Conservation (phyloP, 129 eudicot genomes). For the Rutidosis leptorrhynchoides region DNA sequence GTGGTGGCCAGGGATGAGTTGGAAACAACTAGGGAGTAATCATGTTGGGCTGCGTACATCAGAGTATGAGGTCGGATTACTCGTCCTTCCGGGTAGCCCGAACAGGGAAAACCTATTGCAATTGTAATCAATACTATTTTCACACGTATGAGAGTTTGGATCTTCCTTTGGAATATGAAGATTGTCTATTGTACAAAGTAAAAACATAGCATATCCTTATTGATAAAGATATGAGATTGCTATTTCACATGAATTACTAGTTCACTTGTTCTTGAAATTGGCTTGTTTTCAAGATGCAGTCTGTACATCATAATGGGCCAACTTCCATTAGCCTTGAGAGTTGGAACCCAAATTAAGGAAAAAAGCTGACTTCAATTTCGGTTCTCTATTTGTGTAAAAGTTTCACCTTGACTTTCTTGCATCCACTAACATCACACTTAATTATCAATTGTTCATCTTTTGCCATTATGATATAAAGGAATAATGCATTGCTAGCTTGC, state of each 20-base stretch:
- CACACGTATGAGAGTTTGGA: too few species aligned
- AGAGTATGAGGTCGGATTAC: too few species aligned
- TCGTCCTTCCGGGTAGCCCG: too few species aligned
- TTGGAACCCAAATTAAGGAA: conserved; percentile 7
- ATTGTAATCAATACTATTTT: too few species aligned
- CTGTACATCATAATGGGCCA: not conserved
- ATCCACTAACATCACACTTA: conserved; percentile 16
- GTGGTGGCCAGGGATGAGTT: too few species aligned
- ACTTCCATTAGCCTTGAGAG: not conserved
- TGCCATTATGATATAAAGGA: not conserved
- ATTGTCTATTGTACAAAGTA: too few species aligned
- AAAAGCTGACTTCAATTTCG: not conserved
- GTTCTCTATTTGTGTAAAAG: not conserved
- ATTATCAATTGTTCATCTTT: not conserved
- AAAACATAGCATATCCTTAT: too few species aligned
- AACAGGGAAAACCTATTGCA: too few species aligned
- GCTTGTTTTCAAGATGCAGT: not conserved
- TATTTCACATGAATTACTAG: not conserved
- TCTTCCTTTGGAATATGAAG: too few species aligned
- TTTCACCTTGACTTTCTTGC: conserved; percentile 14
- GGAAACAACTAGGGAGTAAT: too few species aligned
- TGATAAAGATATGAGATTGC: not conserved
- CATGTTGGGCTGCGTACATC: too few species aligned
- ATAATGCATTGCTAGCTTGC: conserved; percentile 2
- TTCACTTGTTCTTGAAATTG: not conserved